Base-by-base conservation (phyloP, 1,139 yeast genomes). In the Yamadazyma buinensis region DNA sequence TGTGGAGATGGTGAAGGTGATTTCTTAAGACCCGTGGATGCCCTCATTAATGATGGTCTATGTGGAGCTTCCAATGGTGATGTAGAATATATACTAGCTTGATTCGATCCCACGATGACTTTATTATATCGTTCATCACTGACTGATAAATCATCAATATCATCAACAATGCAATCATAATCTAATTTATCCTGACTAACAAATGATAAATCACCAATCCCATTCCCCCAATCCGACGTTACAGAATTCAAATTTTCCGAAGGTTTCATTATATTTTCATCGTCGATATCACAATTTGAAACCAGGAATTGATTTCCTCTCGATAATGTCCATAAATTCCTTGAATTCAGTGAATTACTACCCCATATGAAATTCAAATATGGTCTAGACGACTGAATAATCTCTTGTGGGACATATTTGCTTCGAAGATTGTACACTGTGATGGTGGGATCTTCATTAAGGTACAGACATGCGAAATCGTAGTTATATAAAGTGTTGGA, bases 391-490 rank as follows among this genome's bases (percentile, higher is more conserved):
- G 74, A 67, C 67, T 76, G 79, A 24, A 86, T 63, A 4, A 80
- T 70, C 48, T 82, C 78, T 34, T 74, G 71, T 0, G 98, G 96
- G 11, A 90, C 75, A 51, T 74, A 82, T 45, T 81, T 85, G 40
- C 97, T 65, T 29, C 73, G 71, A 32, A 90, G 64, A 34, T 81
- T 80, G 75, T 87, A 92, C 2, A 87, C 71, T 27, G 84, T 78
- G 6, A 87, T 72, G 14, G 80, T 72, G 9, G 86, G 75, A 49
- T 86, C 95, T 47, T 84, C 90, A 38, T 82, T 83, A 46, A 85
- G 64, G 39, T 82, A 84, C 54, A 84, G 82, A 33, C 85, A 75
- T 0, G 95, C 96, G 47, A 88, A 69, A 44, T 84, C 81, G 21
- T 87, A 78, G 44, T 62, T 64, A 48, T 58, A 59, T 34, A 64